Evolutionary conservation across 345 rosid genomes (phyloP), one percentile per base, ranked within the genome.

Genomic region (Acer negundo): DNA sequence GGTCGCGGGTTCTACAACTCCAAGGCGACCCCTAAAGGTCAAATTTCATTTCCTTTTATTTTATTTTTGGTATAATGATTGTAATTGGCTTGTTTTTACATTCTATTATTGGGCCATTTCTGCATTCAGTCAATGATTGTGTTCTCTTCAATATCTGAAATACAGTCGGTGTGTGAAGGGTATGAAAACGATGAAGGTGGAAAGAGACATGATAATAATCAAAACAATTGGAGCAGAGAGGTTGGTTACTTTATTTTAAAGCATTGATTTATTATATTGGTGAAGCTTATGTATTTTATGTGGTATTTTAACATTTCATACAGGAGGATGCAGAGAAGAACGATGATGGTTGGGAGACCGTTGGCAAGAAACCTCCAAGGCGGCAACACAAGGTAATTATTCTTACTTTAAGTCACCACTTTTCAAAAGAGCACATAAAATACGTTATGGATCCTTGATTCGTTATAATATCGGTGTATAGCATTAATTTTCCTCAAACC

Each of bases 271-370:
- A 20, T 26, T 62, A 15, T 40, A 16, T 55, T 38, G 38, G 3
- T 42, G 59, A 10, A 40, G 8, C 64, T 22, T 24, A 28, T 13
- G 22, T 59, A 31, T 4, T 47, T 62, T 16, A 23, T 53, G 19
- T 72, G 47, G 4, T 28, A 3, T 35, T 73, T 74, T 44, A 55
- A 38, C 68, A 72, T 69, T 53, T 24, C n/a, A 0, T 17, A 10
- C 77, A 86, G 95, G 86, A 86, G 80, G 81, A 53, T 31, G 73
- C 55, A 62, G 74, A 73, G 73, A 86, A 84, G 68, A 81, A 78
- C n/a, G 80, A 83, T 74, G 98, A 86, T 75, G 93, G 94, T 69
- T 93, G 98, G 98, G 95, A 92, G 82, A 89, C 94, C 61, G 95
- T 90, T 69, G 92, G 90, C 10, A 82, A 78, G 73, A 90, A 88